Percentiles rank a stretch among this genome's conserved stretches.
phyloP scores from a whole-genome alignment of 2,329 filamentous ascomycete species.

The Aspergillus ochraceus region DNA sequence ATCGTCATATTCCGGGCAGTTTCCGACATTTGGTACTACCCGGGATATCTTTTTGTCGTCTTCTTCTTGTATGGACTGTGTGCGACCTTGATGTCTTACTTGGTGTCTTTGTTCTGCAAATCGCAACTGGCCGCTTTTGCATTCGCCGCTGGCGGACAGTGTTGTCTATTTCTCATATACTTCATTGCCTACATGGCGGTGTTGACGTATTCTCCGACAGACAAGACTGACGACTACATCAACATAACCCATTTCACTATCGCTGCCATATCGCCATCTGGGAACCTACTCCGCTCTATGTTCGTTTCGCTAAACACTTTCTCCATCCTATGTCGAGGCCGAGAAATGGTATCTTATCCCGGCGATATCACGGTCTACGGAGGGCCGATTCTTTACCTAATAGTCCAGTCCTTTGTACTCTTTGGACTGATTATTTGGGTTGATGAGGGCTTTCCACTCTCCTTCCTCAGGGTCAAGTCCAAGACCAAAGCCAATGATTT shows the following conservation, averaged over 20 bases:
- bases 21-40: too few species aligned
- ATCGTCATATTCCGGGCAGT: too few species aligned
- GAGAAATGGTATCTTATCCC: slow-evolving; percentile 65
- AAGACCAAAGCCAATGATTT: slow-evolving; percentile 42
- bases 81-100: too few species aligned
- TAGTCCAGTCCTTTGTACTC: slow-evolving; percentile 69
- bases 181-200: slow-evolving; percentile 70
- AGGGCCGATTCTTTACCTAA: slow-evolving; percentile 79
- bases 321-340: slow-evolving; percentile 69
- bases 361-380: slow-evolving; percentile 71
- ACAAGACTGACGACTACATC: slow-evolving; percentile 64
- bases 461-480: slow-evolving; percentile 49
- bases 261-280: slow-evolving; percentile 72
- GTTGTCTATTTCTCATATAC: slow-evolving; percentile 54
- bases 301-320: slow-evolving; percentile 82
- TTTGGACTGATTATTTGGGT: slow-evolving; percentile 75
- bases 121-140: too few species aligned
- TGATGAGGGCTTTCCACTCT: slow-evolving; percentile 70
- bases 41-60: too few species aligned
- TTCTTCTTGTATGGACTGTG: too few species aligned
- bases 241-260: slow-evolving; percentile 74
- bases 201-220: slow-evolving; percentile 71
- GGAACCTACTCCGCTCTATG: slow-evolving; percentile 70
- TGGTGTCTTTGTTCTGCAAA: too few species aligned
- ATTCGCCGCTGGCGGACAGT: too few species aligned